Base-by-base conservation (phyloP, 2,329 filamentous ascomycete genomes). In the Cladosporium sp. region DNA sequence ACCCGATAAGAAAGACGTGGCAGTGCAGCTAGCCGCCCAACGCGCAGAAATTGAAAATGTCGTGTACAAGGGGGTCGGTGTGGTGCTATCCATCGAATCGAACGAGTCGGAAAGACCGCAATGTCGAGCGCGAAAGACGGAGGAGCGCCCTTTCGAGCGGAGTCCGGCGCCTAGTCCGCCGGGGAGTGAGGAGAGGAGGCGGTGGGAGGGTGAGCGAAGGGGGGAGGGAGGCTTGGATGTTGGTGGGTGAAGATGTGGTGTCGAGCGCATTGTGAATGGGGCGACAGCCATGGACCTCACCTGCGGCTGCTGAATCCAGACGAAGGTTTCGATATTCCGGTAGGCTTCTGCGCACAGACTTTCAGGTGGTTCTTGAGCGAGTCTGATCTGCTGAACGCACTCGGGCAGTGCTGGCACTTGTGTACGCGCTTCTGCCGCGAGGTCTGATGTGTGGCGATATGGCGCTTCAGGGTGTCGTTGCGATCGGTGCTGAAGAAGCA, bases 131-230 rank as follows among this genome's bases (percentile, higher is more conserved):
- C 10, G n/a, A 11, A 5, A 9, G 10, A 35, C 4, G 10, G n/a
- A 35, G 13, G 5, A 9, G 19, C 19, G 14, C 22, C 13, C 14
- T 2, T 43, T 49, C 10, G 46, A 49, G 38, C 14, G 46, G n/a
- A 49, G 46, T 14, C 46, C 38, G 22, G 46, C 46, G 18, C 46
- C 46, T 9, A 49, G 46, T 35, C 46, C 46, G 8, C 46, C 38
- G n/a, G n/a, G 28, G 13, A 31, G 33, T 9, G 49, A 38, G 35
- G 34, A 38, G 16, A 18, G 32, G 1, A 38, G 34, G 16, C 16
- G 9, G 10, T 40, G 32, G 14, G 33, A 38, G 14, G 10, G 16
- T 19, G 13, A 44, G 10, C 48, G 28, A 18, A 13, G 9, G 14
- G 6, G 32, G 14, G 5, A 35, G 7, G 7, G 7, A 38, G 35